A percentile compares a stretch with the other conserved stretches of the same genome.
These are phyloP conservation scores for Pythium sp. DNA, from an alignment of 352 stramenopile species.

Conservation along the genomic window DNA sequence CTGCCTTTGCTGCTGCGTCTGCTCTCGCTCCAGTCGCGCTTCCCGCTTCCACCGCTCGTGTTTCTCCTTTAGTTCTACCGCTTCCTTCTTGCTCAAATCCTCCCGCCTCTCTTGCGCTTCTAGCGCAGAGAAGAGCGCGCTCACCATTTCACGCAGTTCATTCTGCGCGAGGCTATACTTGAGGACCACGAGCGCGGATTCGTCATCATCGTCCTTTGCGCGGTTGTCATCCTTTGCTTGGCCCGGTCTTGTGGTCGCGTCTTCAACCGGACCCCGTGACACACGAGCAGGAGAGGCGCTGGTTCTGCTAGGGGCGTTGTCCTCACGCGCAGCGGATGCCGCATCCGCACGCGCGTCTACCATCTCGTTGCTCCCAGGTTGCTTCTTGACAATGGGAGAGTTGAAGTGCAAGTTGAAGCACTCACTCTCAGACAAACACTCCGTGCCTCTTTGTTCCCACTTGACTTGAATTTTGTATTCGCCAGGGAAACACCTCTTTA, in stretches of 20 bases:
- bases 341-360: not conserved
- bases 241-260: not conserved
- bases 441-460: too few species aligned
- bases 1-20: not conserved
- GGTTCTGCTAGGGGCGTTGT: not conserved
- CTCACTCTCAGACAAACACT: not conserved
- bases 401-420: slow-evolving; percentile 2
- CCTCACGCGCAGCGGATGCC: not conserved
- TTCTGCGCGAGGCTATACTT: slow-evolving; percentile 29
- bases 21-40: slow-evolving; percentile 1
- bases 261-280: not conserved
- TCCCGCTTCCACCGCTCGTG: slow-evolving; percentile 8
- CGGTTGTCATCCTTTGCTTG: not conserved
- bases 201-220: not conserved
- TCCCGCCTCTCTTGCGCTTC: slow-evolving; percentile 5
- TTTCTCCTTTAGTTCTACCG: slow-evolving; percentile 7
- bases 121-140: slow-evolving; percentile 22
- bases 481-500: not conserved
- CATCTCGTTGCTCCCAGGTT: not conserved
- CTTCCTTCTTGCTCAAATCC: not conserved
- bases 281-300: not conserved
- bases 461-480: too few species aligned
- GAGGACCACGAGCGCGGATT: slow-evolving; percentile 13
- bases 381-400: not conserved
- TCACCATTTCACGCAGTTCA: slow-evolving; percentile 25